Conservation (phyloP, 2,329 filamentous ascomycete species). For the Metarhizium brunneum region DNA sequence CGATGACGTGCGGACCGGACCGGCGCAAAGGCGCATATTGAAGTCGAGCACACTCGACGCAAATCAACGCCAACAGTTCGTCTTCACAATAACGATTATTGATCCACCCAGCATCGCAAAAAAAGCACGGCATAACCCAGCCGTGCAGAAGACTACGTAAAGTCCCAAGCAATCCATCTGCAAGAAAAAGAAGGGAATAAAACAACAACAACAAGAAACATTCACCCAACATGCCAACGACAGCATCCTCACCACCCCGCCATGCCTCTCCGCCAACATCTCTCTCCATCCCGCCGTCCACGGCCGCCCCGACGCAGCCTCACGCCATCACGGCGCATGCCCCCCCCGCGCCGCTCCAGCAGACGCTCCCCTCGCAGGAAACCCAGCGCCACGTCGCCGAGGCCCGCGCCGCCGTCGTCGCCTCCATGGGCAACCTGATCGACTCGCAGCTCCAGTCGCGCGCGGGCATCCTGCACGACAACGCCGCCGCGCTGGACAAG, state of each 20-base stretch:
- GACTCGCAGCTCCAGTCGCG: conserved; percentile 60
- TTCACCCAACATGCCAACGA: neutral
- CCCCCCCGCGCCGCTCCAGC: conserved; percentile 16
- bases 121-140: no score
- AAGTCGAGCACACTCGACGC: no score
- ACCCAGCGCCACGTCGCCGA: conserved; percentile 41
- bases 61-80: no score
- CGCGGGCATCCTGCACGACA: conserved; percentile 59
- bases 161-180: no score
- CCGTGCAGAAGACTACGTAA: no score
- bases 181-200: no score
- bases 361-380: conserved; percentile 30
- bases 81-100: no score
- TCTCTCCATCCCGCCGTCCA: neutral
- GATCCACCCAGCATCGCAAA: no score
- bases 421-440: conserved; percentile 59
- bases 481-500: conserved; percentile 52
- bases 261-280: no score
- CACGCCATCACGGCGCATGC: conserved; percentile 7
- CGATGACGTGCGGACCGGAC: no score
- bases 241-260: neutral
- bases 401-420: conserved; percentile 50
- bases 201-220: no score
- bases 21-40: no score
- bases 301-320: conserved; percentile 1